Evolutionary conservation across 345 rosid genomes (phyloP), one percentile per base, ranked within the genome.

Genomic region (Gossypium herbaceum): DNA sequence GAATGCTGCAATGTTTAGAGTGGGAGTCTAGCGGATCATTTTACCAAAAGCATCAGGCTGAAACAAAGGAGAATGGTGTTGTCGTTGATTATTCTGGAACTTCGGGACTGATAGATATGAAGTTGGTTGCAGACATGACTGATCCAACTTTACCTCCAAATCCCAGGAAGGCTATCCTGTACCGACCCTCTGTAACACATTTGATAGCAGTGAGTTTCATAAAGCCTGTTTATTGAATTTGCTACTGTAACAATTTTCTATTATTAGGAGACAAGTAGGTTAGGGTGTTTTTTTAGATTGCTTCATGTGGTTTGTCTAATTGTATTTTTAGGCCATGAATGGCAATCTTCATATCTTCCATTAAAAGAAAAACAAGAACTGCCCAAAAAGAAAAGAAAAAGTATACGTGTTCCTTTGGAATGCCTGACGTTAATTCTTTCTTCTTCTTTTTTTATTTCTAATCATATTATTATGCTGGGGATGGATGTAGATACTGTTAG

Each of bases 1-100:
- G 99, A 76, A 95, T 91, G 98, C 79, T 95, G 87, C 98, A 95
- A 74, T 93, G 93, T 82, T 79, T 95, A 85, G 99, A 93, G 81
- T 95, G 98, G 98, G 98, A 95, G 74, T 94, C 94, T 2, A 85
- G 91, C 75, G 97, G 93, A 79, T 84, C 93, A 66, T 84, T 85
- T 79, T 88, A 81, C 82, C 86, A 81, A 43, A 95, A 91, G 74
- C 84, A 67, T 9, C 84, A 85, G 22, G 86, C 79, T 73, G 90
- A 89, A 63, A 72, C 84, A 3, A 88, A 89, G 79, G 93, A 87
- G 83, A 94, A 93, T 83, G 97, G 98, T 77, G 80, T 80, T 63
- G 80, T 76, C 51, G 69, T 83, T 75, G 98, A 91, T 82, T 91
- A 87, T 82, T 91, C 99, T 75, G 80, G 81, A 43, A 81, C 98